Base-by-base conservation (phyloP, 106 monocot genomes). In the Narthecium ossifragum region DNA sequence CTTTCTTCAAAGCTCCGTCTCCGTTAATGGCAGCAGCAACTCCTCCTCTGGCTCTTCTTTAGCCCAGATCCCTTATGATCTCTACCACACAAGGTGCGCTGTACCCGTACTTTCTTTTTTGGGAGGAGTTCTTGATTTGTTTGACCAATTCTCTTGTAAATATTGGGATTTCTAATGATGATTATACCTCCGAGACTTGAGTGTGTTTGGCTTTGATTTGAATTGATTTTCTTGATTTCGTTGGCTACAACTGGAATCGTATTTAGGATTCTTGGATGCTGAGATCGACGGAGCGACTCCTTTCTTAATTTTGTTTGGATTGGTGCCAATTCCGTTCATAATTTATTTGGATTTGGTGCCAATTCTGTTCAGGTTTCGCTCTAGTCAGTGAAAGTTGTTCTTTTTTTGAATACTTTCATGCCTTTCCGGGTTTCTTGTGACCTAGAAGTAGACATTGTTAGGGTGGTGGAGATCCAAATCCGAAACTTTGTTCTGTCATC, bases 31-130 rank as follows among this genome's bases (percentile, higher is more conserved):
- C 28, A 56, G 59, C 53, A 70, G 71, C 48, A n/a, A n/a, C n/a
- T n/a, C n/a, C n/a, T 72, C 72, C 1, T 66, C 62, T 43, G 60
- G 61, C 57, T 45, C 55, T 26, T 53, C 57, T 51, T 28, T 79
- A 63, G 70, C 90, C 20, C 78, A 62, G 48, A 84, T 96, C 60
- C 72, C 77, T 11, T 53, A 24, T 31, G 68, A 78, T 71, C 86
- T 98, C 71, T 98, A 98, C 61, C 96, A 84, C 72, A 74, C 87
- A 6, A 91, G 96, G 90, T 91, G 28, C 22, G 58, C 6, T 20
- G 15, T 30, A 22, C 18, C 14, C 22, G 2, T 8, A n/a, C 8
- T 7, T 0, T 5, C 43, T 28, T 11, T 38, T 50, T 39, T 55
- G 31, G 25, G 20, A 6, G 4, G 4, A 17, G 18, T 1, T n/a